phyloP scores from a whole-genome alignment of 495 filamentous ascomycete genomes.

The Massariosphaeria phaeospora region DNA sequence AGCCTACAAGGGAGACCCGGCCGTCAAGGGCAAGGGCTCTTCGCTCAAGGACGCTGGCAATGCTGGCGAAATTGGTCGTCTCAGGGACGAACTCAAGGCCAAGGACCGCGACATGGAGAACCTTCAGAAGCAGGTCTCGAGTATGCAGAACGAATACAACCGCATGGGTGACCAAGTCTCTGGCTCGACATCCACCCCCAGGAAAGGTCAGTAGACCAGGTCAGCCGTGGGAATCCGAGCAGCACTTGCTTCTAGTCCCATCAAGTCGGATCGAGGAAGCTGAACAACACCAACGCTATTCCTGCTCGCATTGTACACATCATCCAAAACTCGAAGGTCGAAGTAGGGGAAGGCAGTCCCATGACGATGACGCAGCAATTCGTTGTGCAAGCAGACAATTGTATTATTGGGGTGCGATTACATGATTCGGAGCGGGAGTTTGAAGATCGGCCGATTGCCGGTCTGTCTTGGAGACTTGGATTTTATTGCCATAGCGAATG shows the following conservation, averaged over 20 bases:
- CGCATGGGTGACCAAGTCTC: slow-evolving; percentile 74
- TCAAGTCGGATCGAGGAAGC: too few relatives aligned
- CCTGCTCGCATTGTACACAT: too few relatives aligned
- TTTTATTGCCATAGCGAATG: too few relatives aligned
- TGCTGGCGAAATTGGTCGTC: slow-evolving; percentile 67
- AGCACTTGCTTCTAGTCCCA: too few relatives aligned
- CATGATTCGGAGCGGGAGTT: slow-evolving; percentile 3
- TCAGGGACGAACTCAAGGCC: slow-evolving; percentile 52
- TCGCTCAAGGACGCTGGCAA: slow-evolving; percentile 59
- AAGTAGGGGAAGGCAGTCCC: too few relatives aligned
- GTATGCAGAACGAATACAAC: slow-evolving; percentile 87
- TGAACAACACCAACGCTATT: too few relatives aligned
- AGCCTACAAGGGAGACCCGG: slow-evolving; percentile 73
- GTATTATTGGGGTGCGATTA: neutral
- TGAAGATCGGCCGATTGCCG: too few relatives aligned
- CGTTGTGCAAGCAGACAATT: neutral
- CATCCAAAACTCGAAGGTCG: too few relatives aligned
- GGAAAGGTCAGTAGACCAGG: slow-evolving; percentile 61
- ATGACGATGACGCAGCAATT: neutral
- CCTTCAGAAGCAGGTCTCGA: slow-evolving; percentile 68
- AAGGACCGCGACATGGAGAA: slow-evolving; percentile 42
- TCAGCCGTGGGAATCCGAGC: neutral
- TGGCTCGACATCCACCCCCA: slow-evolving; percentile 50
- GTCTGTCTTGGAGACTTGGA: too few relatives aligned
- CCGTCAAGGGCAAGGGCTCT: slow-evolving; percentile 62